These are phyloP conservation scores for Amanita thiersii DNA, from an alignment of 768 basidiomycete genomes.

Conservation along the genomic window DNA sequence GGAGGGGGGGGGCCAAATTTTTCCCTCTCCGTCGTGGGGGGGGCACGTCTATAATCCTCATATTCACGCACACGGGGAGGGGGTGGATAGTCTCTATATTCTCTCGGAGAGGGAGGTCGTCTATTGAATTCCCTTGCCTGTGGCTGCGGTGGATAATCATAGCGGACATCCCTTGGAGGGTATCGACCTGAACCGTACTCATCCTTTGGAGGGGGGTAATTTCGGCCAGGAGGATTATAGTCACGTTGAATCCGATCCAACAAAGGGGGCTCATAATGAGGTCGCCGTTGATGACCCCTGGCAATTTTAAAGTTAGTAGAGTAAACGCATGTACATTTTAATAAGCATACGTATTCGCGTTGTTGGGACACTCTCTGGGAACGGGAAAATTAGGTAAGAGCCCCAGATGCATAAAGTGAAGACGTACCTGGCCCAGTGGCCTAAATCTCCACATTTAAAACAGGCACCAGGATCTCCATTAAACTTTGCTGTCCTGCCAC, in stretches of 20 bases:
- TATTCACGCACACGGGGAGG: conserved; percentile 53
- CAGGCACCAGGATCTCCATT: conserved; percentile 84
- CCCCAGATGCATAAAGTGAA: neutral
- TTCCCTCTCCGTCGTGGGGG: conserved; percentile 36
- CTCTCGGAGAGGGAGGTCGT: conserved; percentile 56
- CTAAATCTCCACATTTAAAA: conserved; percentile 79
- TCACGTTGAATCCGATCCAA: conserved; percentile 58
- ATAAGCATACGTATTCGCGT: conserved; percentile 41
- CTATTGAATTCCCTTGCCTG: conserved; percentile 52
- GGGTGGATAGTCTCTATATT: conserved; percentile 57
- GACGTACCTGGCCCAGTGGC: conserved; percentile 83
- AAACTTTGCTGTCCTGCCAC: conserved; percentile 73
- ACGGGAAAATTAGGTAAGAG: conserved; percentile 5
- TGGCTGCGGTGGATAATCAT: conserved; percentile 44
- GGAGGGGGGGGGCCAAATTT: conserved; percentile 45
- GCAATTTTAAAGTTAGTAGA: conserved; percentile 5
- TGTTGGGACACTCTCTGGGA: conserved; percentile 65
- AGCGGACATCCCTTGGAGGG: conserved; percentile 48
- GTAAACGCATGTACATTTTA: neutral
- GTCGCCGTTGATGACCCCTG: conserved; percentile 30
- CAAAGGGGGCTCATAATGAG: conserved; percentile 40
- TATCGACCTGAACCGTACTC: conserved; percentile 41
- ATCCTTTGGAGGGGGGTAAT: conserved; percentile 40
- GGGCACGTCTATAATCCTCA: conserved; percentile 59
- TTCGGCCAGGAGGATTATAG: conserved; percentile 32